phyloP scores from a whole-genome alignment of 1,284 basidiomycete species.

The Cryptococcus hybrid region DNA sequence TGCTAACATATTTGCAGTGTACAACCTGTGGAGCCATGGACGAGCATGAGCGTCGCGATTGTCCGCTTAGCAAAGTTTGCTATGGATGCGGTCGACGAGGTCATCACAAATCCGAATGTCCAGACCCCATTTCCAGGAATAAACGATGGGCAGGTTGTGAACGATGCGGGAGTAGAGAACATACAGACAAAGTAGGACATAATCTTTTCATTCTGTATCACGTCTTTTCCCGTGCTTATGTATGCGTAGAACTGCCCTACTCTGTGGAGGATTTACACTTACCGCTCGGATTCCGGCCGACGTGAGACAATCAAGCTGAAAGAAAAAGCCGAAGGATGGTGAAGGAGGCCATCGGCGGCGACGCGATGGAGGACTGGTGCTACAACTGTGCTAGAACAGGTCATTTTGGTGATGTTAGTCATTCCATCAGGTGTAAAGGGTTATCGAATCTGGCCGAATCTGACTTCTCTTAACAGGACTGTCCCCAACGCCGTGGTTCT shows the following conservation, averaged over 20 bases:
- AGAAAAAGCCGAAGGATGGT: slow-evolving; percentile 26
- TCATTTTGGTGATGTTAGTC: slow-evolving; percentile 81
- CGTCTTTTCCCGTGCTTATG: background rate
- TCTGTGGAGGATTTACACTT: slow-evolving; percentile 82
- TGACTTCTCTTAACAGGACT: slow-evolving; percentile 59
- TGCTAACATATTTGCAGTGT: slow-evolving; percentile 58
- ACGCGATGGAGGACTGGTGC: slow-evolving; percentile 56
- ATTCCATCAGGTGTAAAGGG: background rate
- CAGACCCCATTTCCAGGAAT: slow-evolving; percentile 57
- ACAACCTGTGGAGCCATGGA: slow-evolving; percentile 81
- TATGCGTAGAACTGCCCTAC: slow-evolving; percentile 76
- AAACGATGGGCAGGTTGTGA: slow-evolving; percentile 58
- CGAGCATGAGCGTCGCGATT: slow-evolving; percentile 76
- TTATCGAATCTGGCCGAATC: background rate
- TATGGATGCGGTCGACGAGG: slow-evolving; percentile 84
- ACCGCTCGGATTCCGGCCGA: slow-evolving; percentile 62
- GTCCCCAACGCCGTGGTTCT: slow-evolving; percentile 57
- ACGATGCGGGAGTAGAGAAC: slow-evolving; percentile 67
- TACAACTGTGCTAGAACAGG: slow-evolving; percentile 78
- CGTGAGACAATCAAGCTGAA: slow-evolving; percentile 52
- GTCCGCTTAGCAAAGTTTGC: slow-evolving; percentile 80
- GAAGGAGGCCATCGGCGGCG: slow-evolving; percentile 38
- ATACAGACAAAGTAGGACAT: slow-evolving; percentile 53
- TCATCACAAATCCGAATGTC: slow-evolving; percentile 77
- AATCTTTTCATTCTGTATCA: background rate